Conservation (phyloP, 164 flowering plant species). For the Stephania japonica region DNA sequence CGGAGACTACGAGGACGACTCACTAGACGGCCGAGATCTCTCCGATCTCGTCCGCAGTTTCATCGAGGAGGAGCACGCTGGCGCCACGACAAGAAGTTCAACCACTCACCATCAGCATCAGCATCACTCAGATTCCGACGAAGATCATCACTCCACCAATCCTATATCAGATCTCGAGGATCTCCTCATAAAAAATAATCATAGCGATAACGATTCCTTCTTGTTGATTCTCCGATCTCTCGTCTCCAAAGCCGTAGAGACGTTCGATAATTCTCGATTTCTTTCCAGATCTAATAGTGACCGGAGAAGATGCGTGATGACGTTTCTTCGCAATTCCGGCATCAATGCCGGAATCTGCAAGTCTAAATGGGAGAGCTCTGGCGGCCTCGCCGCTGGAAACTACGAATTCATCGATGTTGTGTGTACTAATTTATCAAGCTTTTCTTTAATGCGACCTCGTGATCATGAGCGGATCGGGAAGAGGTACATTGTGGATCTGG, state of each 20-base stretch:
- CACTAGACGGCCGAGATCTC: constrained; percentile 21
- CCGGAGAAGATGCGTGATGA: constrained; percentile 38
- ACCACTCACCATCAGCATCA: neutral
- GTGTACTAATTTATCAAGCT: neutral
- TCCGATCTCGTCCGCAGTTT: constrained; percentile 57
- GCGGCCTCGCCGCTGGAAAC: constrained; percentile 50
- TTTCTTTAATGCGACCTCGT: too few relatives aligned
- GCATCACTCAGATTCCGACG: neutral
- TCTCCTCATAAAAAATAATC: neutral
- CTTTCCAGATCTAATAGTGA: constrained; percentile 19
- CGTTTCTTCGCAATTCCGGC: constrained; percentile 41
- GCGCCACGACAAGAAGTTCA: too few relatives aligned
- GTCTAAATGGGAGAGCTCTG: constrained; percentile 56
- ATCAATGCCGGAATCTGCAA: constrained; percentile 85
- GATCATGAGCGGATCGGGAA: neutral
- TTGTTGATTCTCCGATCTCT: constrained; percentile 18
- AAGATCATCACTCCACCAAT: neutral
- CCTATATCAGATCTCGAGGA: neutral
- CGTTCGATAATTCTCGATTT: neutral
- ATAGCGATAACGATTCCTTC: constrained; percentile 21
- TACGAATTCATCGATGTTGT: constrained; percentile 67
- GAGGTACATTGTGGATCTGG: constrained; percentile 55
- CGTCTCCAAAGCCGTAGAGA: neutral
- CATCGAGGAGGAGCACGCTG: constrained; percentile 26
- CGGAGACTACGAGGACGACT: constrained; percentile 29